Evolutionary conservation across 164 flowering plant genomes (phyloP), one percentile per base, ranked within the genome.

Genomic region (Pachysandra terminalis): DNA sequence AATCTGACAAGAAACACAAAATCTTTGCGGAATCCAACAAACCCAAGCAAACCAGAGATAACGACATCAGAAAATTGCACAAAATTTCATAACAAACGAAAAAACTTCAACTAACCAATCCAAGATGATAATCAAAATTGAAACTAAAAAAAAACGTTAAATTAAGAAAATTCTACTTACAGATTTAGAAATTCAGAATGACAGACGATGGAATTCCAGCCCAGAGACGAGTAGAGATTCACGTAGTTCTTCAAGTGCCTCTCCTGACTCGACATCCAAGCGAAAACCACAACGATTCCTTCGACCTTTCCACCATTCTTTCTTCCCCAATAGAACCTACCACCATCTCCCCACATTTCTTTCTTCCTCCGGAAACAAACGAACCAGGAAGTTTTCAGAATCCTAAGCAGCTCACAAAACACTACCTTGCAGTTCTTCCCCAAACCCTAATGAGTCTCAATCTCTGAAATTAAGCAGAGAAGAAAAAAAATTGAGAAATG

Each of bases 251-350:
- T 84, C 81, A 91, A 58, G 62, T 95, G 88, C 77, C 67, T 86
- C 69, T 95, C 96, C 65, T 86, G 80, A 71, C 98, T 94, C 22
- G 96, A 94, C 93, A 90, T 87, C 98, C 97, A 94, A 19, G 95
- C 90, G 66, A 90, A 94, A 35, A 84, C 79, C 79, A 91, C 98
- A 25, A 90, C 90, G 16, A 90, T 82, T 56, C 97, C 98, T 68
- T 82, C 87, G 0, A 64, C 75, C 59, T 72, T 80, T 65, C 65
- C 81, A 21, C 54, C 74, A 22, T 78, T 85, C 68, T 76, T 91
- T 68, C 84, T 86, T 37, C 95, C 92, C 98, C 98, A 94, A 67
- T 91, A 90, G 65, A 67, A 81, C 63, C 81, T 87, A n/a, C 96
- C 95, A 19, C 94, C 97, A 55, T 82, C 83, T 67, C 97, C 95